phyloP scores from a whole-genome alignment of 495 filamentous ascomycete genomes.

The Thermothielavioides terrestris region DNA sequence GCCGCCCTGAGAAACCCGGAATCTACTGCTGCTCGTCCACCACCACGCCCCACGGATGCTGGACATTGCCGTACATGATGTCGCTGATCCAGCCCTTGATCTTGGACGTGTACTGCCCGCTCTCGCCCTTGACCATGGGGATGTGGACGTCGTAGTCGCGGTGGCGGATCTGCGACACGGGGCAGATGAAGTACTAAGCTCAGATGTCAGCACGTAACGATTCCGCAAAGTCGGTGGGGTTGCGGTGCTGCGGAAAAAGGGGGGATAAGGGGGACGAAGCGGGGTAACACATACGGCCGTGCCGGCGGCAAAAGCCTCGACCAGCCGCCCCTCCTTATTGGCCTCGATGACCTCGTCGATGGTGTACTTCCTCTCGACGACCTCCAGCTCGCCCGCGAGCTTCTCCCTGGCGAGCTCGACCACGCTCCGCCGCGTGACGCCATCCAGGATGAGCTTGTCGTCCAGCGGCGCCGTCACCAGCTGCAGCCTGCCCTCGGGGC shows the following conservation, averaged over 20 bases:
- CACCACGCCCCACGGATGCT: conserved; percentile 72
- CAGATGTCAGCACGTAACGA: too few species aligned
- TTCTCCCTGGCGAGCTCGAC: conserved; percentile 62
- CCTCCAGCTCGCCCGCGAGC: conserved; percentile 53
- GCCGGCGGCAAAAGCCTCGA: conserved; percentile 80
- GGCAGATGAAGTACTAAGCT: conserved; percentile 72
- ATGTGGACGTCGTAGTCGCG: conserved; percentile 59
- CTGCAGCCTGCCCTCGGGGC: conserved; percentile 58
- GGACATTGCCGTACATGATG: conserved; percentile 79
- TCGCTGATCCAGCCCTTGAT: conserved; percentile 71
- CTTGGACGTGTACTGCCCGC: conserved; percentile 53
- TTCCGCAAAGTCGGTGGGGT: too few species aligned
- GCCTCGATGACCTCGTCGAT: conserved; percentile 73
- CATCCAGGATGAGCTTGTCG: conserved; percentile 74
- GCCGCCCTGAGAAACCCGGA: neutral
- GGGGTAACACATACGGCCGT: conserved; percentile 58
- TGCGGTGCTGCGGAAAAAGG: neutral
- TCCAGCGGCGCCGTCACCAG: conserved; percentile 76
- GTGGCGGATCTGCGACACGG: conserved; percentile 65
- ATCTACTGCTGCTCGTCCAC: conserved; percentile 47
- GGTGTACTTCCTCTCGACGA: conserved; percentile 71
- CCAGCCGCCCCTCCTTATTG: conserved; percentile 59
- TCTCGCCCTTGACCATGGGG: conserved; percentile 50
- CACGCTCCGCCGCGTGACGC: conserved; percentile 71
- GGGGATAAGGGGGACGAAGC: neutral